phyloP scores from a whole-genome alignment of 805 yeast genomes.

The Limtongozyma cylindracea region DNA sequence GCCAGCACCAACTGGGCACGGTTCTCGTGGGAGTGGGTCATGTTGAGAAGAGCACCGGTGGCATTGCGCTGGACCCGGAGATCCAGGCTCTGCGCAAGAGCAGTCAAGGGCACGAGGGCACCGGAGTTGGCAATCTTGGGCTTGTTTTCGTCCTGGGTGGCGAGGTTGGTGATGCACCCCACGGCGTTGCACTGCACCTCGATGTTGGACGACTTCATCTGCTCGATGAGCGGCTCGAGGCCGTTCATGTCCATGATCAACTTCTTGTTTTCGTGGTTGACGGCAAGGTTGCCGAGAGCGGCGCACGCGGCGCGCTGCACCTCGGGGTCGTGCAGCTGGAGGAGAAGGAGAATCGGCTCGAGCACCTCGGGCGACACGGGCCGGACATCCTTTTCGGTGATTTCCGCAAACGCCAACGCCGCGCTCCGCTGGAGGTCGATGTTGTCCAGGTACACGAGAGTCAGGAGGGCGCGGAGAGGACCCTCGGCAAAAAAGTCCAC shows the following conservation, averaged over 20 bases:
- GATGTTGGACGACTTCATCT: conserved; percentile 91
- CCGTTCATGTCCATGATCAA: conserved; percentile 97
- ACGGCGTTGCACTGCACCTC: conserved; percentile 99
- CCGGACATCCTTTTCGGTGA: conserved; percentile 86
- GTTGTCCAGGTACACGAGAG: conserved; percentile 85
- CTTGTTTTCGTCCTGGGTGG: conserved; percentile 94
- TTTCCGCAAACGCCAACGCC: conserved; percentile 94
- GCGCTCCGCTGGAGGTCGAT: conserved; percentile 91
- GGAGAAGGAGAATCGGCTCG: conserved; percentile 74
- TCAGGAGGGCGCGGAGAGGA: conserved; percentile 70
- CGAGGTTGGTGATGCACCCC: conserved; percentile 93
- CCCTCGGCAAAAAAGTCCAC: conserved; percentile 79
- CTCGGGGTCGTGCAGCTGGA: conserved; percentile 77
- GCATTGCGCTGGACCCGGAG: conserved; percentile 95
- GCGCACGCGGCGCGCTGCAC: conserved; percentile 98
- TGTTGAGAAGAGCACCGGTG: conserved; percentile 89
- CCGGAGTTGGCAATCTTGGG: conserved; percentile 91
- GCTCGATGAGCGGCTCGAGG: conserved; percentile 82
- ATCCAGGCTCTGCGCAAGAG: conserved; percentile 83
- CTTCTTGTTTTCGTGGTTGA: conserved; percentile 80
- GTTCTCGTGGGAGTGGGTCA: conserved; percentile 95
- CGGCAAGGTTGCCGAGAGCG: conserved; percentile 94
- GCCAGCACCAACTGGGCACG: conserved; percentile 93
- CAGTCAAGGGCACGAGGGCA: conserved; percentile 82
- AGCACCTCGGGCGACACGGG: conserved; percentile 78